phyloP scores from a whole-genome alignment of 371 early-diverging fungal species.

The Mortierella sp. region DNA sequence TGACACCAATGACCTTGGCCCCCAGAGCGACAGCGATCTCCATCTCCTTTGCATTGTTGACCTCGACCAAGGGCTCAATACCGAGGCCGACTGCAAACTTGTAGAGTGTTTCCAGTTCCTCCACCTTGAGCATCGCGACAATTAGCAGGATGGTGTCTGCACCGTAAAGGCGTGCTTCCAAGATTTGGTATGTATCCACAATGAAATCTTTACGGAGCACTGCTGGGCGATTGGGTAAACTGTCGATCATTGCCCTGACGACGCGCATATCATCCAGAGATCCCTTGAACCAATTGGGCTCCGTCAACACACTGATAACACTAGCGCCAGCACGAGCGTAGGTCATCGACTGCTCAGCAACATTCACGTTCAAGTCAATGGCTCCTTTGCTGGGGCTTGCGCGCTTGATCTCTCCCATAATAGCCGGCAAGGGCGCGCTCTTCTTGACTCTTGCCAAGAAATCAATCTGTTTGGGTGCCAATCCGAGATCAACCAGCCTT shows the following conservation, averaged over 20 bases:
- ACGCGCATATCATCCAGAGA: constrained; percentile 87
- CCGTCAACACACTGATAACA: constrained; percentile 95
- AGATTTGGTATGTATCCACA: constrained; percentile 94
- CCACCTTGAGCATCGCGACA: constrained; percentile 91
- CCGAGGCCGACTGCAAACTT: constrained; percentile 78
- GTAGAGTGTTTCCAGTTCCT: constrained; percentile 73
- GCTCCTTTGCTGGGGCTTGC: constrained; percentile 97
- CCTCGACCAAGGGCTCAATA: constrained; percentile 98
- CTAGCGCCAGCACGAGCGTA: constrained; percentile 93
- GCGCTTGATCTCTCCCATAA: constrained; percentile 97
- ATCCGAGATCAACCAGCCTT: constrained; percentile 72
- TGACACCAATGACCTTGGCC: constrained; percentile 93
- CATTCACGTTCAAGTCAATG: constrained; percentile 84
- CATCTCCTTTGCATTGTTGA: constrained; percentile 93
- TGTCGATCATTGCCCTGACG: constrained; percentile 76
- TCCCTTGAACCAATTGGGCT: constrained; percentile 98
- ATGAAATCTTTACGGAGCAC: constrained; percentile 97
- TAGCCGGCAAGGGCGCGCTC: constrained; percentile 66
- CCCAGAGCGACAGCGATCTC: constrained; percentile 82
- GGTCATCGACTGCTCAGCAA: constrained; percentile 83
- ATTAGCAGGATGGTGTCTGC: constrained; percentile 96
- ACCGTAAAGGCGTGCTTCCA: constrained; percentile 90
- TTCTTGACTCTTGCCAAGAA: constrained; percentile 77
- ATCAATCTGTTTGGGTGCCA: constrained; percentile 82
- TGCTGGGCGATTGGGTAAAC: constrained; percentile 84